These are phyloP conservation scores for Chalara sp. DNA, from an alignment of 2,329 filamentous ascomycete genomes.

Conservation along the genomic window DNA sequence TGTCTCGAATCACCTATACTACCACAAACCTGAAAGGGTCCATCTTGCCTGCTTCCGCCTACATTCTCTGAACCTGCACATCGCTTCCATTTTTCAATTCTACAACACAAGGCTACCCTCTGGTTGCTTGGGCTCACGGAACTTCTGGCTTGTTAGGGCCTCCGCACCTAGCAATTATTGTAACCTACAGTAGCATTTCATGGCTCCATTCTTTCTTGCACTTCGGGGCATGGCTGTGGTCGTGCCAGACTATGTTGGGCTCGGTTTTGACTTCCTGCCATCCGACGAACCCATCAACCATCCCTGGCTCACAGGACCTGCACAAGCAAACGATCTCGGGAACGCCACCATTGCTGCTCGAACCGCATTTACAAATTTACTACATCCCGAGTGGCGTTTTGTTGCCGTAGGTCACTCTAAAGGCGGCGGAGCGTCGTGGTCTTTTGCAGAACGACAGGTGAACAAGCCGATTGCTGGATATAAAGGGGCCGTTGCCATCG, in stretches of 20 bases:
- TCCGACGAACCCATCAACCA: slow-evolving; percentile 31
- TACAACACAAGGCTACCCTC: neutral
- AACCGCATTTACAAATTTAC: slow-evolving; percentile 31
- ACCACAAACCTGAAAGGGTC: no score
- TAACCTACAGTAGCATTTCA: slow-evolving; percentile 34
- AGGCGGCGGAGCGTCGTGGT: slow-evolving; percentile 39
- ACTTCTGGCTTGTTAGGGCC: slow-evolving; percentile 34
- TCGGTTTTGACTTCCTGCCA: slow-evolving; percentile 31
- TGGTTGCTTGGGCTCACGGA: slow-evolving; percentile 28
- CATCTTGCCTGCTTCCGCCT: no score
- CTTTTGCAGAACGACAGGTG: slow-evolving; percentile 22
- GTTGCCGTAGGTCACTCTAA: slow-evolving; percentile 40
- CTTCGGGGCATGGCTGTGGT: slow-evolving; percentile 38
- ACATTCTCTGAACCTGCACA: neutral
- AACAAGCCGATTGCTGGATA: slow-evolving; percentile 6
- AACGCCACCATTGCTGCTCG: slow-evolving; percentile 36
- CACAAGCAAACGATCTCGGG: slow-evolving; percentile 36
- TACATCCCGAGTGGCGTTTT: slow-evolving; percentile 31
- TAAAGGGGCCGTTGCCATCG: slow-evolving; percentile 4
- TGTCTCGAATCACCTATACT: slow-evolving; percentile 3
- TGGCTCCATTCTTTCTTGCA: slow-evolving; percentile 29
- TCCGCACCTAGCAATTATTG: slow-evolving; percentile 35
- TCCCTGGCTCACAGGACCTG: slow-evolving; percentile 32
- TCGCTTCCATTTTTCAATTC: neutral
- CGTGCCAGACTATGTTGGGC: slow-evolving; percentile 37